Evolutionary conservation across 2,329 filamentous ascomycete genomes (phyloP).

Genomic region (Xylaria polymorpha): DNA sequence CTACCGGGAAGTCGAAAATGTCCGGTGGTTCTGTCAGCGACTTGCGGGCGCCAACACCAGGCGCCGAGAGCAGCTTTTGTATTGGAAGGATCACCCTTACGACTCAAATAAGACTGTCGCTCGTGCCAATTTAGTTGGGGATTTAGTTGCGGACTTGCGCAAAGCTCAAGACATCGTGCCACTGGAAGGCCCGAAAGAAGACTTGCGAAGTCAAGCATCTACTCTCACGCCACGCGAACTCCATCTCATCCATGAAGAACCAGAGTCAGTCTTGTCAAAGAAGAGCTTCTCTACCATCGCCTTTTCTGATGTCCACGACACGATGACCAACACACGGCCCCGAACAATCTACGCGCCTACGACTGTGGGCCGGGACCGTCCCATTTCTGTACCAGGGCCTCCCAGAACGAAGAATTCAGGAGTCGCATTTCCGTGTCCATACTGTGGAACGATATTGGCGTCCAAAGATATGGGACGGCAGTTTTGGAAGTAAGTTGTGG

Average conservation of each 20-base stretch:
- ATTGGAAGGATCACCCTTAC: constrained; percentile 19
- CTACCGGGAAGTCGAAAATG: background rate
- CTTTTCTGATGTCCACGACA: constrained; percentile 12
- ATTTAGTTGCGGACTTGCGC: background rate
- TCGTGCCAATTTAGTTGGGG: background rate
- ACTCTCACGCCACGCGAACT: background rate
- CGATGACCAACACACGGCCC: background rate
- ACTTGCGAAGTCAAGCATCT: constrained; percentile 7
- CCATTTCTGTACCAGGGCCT: background rate
- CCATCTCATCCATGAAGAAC: background rate
- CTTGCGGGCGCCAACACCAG: constrained; percentile 19
- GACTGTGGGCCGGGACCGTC: background rate
- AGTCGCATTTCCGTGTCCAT: constrained; percentile 9
- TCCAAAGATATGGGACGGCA: constrained; percentile 1
- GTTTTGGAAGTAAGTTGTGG: constrained; percentile 21
- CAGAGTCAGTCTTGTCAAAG: constrained; percentile 1
- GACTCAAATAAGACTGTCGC: background rate
- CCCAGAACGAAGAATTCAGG: background rate
- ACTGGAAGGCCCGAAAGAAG: background rate
- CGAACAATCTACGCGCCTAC: constrained; percentile 18
- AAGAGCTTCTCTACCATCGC: background rate
- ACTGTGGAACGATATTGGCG: constrained; percentile 11
- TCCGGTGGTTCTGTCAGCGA: constrained; percentile 21
- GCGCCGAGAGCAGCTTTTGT: constrained; percentile 14
- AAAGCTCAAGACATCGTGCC: background rate